Conservation (phyloP, 2,329 filamentous ascomycete genomes). For the Purpureocillium lavendulum region DNA sequence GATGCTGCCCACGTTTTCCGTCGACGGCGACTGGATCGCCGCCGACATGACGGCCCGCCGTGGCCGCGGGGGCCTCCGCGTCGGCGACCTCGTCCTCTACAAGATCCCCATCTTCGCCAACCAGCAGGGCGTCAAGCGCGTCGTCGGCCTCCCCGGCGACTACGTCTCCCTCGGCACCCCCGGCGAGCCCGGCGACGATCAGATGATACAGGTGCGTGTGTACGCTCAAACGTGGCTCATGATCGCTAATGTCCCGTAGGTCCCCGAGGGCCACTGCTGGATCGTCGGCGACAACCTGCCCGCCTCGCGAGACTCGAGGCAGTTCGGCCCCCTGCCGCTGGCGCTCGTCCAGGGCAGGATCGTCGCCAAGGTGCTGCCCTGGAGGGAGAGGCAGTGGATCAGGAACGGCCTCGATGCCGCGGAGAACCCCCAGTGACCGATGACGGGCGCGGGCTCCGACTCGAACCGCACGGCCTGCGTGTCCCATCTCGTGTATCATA, state of each 20-base stretch:
- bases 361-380: constrained; percentile 51
- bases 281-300: constrained; percentile 80
- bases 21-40: constrained; percentile 59
- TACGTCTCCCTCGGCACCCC: constrained; percentile 63
- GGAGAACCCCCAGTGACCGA: constrained; percentile 5
- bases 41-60: constrained; percentile 59
- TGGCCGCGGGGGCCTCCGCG: constrained; percentile 49
- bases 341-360: constrained; percentile 80
- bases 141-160: constrained; percentile 68
- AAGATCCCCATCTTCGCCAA: constrained; percentile 61
- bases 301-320: constrained; percentile 76
- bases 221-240: too few species aligned
- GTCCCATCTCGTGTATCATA: neutral
- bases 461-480: neutral
- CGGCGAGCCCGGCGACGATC: constrained; percentile 31
- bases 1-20: constrained; percentile 79
- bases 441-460: neutral
- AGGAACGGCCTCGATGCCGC: constrained; percentile 31
- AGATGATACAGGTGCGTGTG: constrained; percentile 60
- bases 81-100: constrained; percentile 83
- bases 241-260: constrained; percentile 38
- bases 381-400: constrained; percentile 42
- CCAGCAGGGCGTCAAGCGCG: constrained; percentile 65
- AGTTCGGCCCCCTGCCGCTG: constrained; percentile 79
- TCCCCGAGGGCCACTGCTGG: constrained; percentile 90